Percentiles rank a stretch among this genome's conserved stretches.
Evolutionary conservation across 2,329 filamentous ascomycete species (phyloP).

Genomic region (Xylariaceae sp.): DNA sequence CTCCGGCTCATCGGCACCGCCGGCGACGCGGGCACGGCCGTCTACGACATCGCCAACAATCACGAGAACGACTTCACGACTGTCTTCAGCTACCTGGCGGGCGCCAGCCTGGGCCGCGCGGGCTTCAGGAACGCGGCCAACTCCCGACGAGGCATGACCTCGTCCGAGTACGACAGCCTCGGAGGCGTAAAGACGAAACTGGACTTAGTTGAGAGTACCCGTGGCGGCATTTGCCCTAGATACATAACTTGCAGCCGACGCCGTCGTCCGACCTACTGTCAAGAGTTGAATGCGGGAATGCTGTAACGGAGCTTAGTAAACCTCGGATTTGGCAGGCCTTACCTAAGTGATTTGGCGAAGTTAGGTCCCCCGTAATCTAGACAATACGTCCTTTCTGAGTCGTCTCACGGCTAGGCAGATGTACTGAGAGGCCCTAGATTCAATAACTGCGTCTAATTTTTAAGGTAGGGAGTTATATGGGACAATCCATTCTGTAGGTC

Average conservation of each 20-base stretch:
- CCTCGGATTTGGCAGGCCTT: too few relatives aligned
- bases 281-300: too few relatives aligned
- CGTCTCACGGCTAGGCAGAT: too few relatives aligned
- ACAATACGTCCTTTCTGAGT: too few relatives aligned
- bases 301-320: too few relatives aligned
- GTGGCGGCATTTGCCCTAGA: constrained; percentile 3
- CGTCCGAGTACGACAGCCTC: constrained; percentile 4
- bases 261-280: too few relatives aligned
- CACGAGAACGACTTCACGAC: constrained; percentile 22
- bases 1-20: constrained; percentile 5
- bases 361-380: too few relatives aligned
- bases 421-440: too few relatives aligned
- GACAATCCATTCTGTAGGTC: too few relatives aligned
- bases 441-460: too few relatives aligned
- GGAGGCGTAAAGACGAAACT: constrained; percentile 2
- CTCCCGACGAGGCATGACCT: constrained; percentile 1
- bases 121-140: constrained; percentile 8
- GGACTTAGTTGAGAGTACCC: constrained; percentile 2
- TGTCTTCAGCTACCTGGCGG: constrained; percentile 8
- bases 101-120: constrained; percentile 1
- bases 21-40: constrained; percentile 17
- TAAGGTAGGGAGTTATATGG: too few relatives aligned
- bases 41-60: constrained; percentile 26
- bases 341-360: too few relatives aligned
- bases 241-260: neutral